Evolutionary conservation across 306 rosid species (phyloP).

Genomic region (Lablab purpureus): DNA sequence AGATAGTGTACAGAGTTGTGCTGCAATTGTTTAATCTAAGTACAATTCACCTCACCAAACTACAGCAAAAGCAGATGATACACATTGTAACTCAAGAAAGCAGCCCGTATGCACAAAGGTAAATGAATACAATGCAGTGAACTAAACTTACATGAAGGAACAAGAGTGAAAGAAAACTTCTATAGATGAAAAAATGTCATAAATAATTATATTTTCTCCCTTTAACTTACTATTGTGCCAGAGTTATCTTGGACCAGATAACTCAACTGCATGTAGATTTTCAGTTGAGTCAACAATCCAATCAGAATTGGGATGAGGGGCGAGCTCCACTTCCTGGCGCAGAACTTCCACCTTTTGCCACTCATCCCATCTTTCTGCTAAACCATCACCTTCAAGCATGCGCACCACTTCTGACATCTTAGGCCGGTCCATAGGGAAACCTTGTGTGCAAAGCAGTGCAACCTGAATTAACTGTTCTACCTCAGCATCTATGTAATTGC

Average conservation of each 20-base stretch:
- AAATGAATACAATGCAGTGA: conserved; percentile 73
- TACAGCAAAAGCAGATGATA: conserved; percentile 62
- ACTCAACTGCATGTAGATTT: conserved; percentile 94
- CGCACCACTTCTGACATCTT: conserved; percentile 98
- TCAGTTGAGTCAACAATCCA: conserved; percentile 98
- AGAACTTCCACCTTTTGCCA: conserved; percentile 98
- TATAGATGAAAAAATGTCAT: conserved; percentile 61
- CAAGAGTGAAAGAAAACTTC: conserved; percentile 41
- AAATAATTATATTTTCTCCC: conserved; percentile 34
- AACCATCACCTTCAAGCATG: conserved; percentile 97
- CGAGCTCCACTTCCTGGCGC: conserved; percentile 90
- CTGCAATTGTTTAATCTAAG: conserved; percentile 55
- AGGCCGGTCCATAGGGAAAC: conserved; percentile 93
- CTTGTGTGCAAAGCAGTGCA: conserved; percentile 96
- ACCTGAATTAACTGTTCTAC: conserved; percentile 97
- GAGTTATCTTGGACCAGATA: conserved; percentile 98
- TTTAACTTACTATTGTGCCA: conserved; percentile 43
- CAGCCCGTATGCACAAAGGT: conserved; percentile 86
- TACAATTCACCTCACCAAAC: conserved; percentile 52
- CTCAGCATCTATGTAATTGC: conserved; percentile 79
- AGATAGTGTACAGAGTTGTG: conserved; percentile 27
- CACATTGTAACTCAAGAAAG: conserved; percentile 70
- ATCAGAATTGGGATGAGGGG: conserved; percentile 91
- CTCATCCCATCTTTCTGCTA: conserved; percentile 99
- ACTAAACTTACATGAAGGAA: conserved; percentile 52